Evolutionary conservation across 83 land plant species (phyloP), one percentile per base, ranked within the genome.

Genomic region (Thuja plicata): DNA sequence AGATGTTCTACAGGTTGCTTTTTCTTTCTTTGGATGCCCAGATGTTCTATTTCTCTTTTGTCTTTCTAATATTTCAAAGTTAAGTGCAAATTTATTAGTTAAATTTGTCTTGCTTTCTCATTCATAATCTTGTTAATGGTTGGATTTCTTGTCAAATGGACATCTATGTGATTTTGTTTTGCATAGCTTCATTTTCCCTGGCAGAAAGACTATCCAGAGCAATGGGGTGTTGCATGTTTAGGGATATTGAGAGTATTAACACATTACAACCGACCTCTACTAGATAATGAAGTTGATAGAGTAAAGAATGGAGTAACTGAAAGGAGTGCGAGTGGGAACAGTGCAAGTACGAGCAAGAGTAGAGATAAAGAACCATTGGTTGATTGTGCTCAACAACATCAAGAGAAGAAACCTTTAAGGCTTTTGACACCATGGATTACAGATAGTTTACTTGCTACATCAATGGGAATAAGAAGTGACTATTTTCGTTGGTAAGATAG

Each of bases 391-490:
- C 10, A 35, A 34, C 88, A 89, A 9, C 92, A 94, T 32, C 90
- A 89, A 17, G 95, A 93, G 77, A 94, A 94, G 89, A 94, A 95
- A 71, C 96, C 98, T 27, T 86, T 90, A 30, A 90, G 99, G 88
- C 97, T 97, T 40, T 90, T 97, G 78, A 92, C 98, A 74, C 97
- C 99, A 27, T 97, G 99, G 99, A 95, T 97, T 73, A 97, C 99
- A 52, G 99, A 97, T 91, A 96, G 96, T 87, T 90, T 97, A 87
- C 96, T 97, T 86, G 96, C 98, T 88, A 98, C 99, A 48, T 98
- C 99, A 27, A 81, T 96, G 82, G 96, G 95, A 19, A 94, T 95
- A 80, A 95, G 93, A 87, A 97, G 99, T 89, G 99, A 96, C 60
- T 97, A 97, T 88, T 97, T 97, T 83, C 93, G 98, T 11, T 97